Conservation (phyloP, 1,284 basidiomycete species). For the Irpex sp. region DNA sequence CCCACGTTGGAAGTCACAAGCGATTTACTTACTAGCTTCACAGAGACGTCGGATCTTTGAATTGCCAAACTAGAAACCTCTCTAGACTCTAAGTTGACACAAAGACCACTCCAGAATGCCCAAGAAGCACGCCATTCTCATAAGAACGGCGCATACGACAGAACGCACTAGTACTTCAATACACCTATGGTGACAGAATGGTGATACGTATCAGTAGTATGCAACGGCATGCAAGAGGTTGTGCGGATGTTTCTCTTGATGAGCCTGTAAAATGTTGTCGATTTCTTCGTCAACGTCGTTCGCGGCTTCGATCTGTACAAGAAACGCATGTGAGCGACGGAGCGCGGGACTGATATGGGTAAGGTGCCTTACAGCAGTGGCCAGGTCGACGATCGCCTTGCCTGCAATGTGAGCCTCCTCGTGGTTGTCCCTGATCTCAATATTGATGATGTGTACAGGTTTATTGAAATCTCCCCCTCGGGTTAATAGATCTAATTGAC, state of each 20-base stretch:
- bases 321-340: not conserved
- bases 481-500: constrained; percentile 71
- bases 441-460: constrained; percentile 95
- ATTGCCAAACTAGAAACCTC: not conserved
- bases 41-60: not conserved
- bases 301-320: constrained; percentile 75
- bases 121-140: constrained; percentile 12
- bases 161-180: not conserved
- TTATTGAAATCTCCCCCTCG: constrained; percentile 92
- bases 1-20: constrained; percentile 31
- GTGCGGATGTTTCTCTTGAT: constrained; percentile 91
- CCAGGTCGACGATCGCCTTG: constrained; percentile 93
- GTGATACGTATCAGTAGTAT: constrained; percentile 60
- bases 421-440: constrained; percentile 99
- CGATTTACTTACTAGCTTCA: not conserved
- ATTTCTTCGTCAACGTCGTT: constrained; percentile 92
- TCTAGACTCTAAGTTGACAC: constrained; percentile 2
- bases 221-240: constrained; percentile 88
- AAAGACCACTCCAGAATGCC: constrained; percentile 11
- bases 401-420: constrained; percentile 97
- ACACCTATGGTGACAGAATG: constrained; percentile 3
- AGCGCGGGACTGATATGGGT: not conserved
- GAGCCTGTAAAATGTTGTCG: constrained; percentile 76
- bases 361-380: constrained; percentile 65
- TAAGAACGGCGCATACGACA: not conserved